Evolutionary conservation across 2,329 filamentous ascomycete genomes (phyloP), one percentile per base, ranked within the genome.

Genomic region (Penicillium sp.): DNA sequence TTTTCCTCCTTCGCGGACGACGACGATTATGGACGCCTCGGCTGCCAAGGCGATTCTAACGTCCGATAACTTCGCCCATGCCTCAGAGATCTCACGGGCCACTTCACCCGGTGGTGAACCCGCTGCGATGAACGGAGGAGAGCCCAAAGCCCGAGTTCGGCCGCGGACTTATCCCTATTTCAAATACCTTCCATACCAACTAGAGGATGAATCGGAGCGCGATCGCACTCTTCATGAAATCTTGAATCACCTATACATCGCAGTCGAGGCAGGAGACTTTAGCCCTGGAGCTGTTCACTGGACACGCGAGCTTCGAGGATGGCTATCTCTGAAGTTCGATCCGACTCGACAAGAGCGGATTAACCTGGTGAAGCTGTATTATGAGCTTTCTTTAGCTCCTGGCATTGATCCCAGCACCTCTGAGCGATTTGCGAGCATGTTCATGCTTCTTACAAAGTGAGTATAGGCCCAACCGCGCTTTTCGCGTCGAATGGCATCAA

Each of bases 281-380:
- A 87, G 88, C 23, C 90, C 93, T 0, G 94, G 94, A 31, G 94
- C 93, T 26, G 81, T 96, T 56, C 93, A 99, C 74, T 99, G 94
- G 94, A 96, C 94, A 15, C 86, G 93, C 62, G 94, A 99, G 81
- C 86, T 99, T 44, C 85, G 92, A 68, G 90, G 88, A 73, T 99
- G 95, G 94, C 81, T 99, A 61, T 89, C 88, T 49, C 85, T 99
- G 73, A 99, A 99, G 79, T 99, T 99, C 70, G 93, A 99, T 75
- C 90, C 96, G 70, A 90, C 90, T 44, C 85, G 89, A 64, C 86
- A 88, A 69, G 85, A 92, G 61, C 83, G 95, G 52, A 85, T 91
- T 45, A 90, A 85, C 72, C 83, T 99, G 28, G 89, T 94, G 28
- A 89, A 87, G 75, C 81, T 99, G 34, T 99, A 96, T 76, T 99